phyloP scores from a whole-genome alignment of 305 asterid species.

The Fraxinus xanthoxyloides region DNA sequence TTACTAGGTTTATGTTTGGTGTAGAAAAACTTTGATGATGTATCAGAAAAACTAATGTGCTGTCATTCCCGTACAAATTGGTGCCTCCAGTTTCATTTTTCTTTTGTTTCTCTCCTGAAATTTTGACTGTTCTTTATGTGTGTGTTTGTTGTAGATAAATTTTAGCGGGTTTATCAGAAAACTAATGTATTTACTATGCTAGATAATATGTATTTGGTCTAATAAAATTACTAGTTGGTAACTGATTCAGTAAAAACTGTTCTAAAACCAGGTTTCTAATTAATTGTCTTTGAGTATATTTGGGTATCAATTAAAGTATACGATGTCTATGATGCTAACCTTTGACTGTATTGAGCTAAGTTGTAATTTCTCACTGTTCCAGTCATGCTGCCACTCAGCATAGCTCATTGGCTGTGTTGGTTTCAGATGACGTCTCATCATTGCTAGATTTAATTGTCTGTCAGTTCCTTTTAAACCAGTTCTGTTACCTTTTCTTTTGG shows the following conservation, averaged over 20 bases:
- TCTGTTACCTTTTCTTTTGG: background rate
- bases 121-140: background rate
- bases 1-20: background rate
- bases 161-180: conserved; percentile 7
- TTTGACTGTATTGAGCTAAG: background rate
- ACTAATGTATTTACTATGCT: background rate
- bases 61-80: background rate
- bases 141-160: background rate
- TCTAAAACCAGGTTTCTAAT: conserved; percentile 9
- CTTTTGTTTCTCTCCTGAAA: background rate
- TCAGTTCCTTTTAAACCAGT: background rate
- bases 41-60: conserved; percentile 2
- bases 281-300: background rate
- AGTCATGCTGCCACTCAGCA: background rate
- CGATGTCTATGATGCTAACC: background rate
- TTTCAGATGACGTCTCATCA: background rate
- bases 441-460: background rate
- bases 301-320: background rate
- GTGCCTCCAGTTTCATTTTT: background rate
- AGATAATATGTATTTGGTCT: background rate
- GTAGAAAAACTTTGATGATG: background rate
- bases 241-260: background rate
- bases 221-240: background rate
- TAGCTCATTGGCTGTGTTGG: background rate
- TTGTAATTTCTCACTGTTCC: background rate